A percentile compares a stretch with the other conserved stretches of the same genome.
Evolutionary conservation across 2,329 filamentous ascomycete genomes (phyloP).

Genomic region (Aureobasidium sp.): DNA sequence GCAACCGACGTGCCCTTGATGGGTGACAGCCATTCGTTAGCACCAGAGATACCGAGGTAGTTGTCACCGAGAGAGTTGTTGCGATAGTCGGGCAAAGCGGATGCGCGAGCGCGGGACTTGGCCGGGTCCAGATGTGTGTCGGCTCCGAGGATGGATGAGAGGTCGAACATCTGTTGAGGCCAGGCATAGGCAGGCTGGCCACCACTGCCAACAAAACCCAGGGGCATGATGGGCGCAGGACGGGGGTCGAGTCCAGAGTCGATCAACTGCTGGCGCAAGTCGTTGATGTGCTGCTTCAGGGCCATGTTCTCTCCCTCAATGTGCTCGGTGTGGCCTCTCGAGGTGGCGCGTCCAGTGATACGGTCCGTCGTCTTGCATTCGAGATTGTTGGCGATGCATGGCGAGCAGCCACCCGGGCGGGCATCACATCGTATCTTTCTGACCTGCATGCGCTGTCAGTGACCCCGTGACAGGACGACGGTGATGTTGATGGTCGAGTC

Average conservation of each 20-base stretch:
- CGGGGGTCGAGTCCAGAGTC: slow-evolving; percentile 56
- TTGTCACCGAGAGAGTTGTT: slow-evolving; percentile 49
- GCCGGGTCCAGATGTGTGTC: slow-evolving; percentile 10
- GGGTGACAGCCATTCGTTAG: slow-evolving; percentile 60
- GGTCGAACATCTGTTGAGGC: slow-evolving; percentile 15
- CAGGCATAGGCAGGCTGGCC: slow-evolving; percentile 10
- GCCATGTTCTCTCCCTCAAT: slow-evolving; percentile 66
- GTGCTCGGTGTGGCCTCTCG: slow-evolving; percentile 69
- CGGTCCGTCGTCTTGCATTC: slow-evolving; percentile 82
- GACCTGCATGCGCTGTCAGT: slow-evolving; percentile 37
- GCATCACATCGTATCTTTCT: slow-evolving; percentile 86
- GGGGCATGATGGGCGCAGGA: slow-evolving; percentile 28
- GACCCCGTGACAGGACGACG: not conserved
- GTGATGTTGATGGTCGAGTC: not conserved
- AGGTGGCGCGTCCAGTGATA: slow-evolving; percentile 73
- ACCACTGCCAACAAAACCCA: not conserved
- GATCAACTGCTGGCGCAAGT: slow-evolving; percentile 60
- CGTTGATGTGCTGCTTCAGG: slow-evolving; percentile 59
- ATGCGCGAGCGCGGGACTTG: slow-evolving; percentile 11
- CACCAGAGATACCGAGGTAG: slow-evolving; percentile 58
- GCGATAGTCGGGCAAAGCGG: slow-evolving; percentile 40
- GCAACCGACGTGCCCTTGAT: slow-evolving; percentile 71
- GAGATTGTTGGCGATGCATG: slow-evolving; percentile 68
- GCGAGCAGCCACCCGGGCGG: slow-evolving; percentile 71
- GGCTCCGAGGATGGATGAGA: slow-evolving; percentile 15